Base-by-base conservation (phyloP, 1,139 yeast species). In the Diutina mesorugosa region DNA sequence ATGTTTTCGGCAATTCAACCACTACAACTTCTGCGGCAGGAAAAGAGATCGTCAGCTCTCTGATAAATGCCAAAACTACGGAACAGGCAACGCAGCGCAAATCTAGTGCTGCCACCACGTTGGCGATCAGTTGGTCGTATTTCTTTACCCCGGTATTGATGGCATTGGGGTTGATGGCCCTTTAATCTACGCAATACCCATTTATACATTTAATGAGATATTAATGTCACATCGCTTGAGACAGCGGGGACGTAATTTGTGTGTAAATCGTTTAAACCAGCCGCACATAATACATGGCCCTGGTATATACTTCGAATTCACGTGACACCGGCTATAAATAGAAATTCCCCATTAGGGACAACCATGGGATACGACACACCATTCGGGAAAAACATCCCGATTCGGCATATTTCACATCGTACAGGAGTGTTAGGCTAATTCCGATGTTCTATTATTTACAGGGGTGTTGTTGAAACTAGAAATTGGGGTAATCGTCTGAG, bases 1-100 rank as follows among this genome's bases (percentile, higher is more conserved):
- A 67, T 54, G 62, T 76, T 6, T 76, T 74, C 67, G 53, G 53
- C 5, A 50, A 28, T 47, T 18, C 50, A 9, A 47, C 32, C 10
- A 10, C n/a, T 7, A 14, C 30, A 10, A 18, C 26, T 12, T 26
- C 50, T 1, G 6, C 12, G 14, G 14, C 41, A 10, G 41, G 41
- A 12, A 35, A 35, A 35, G 41, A 35, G 41, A 10, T 35, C n/a
- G 41, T 35, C 14, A 35, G 41, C 14, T 35, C 41, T 5, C 41
- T 35, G 41, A 35, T 35, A 35, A 12, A 35, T 8, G 41, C 41
- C 6, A 35, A 35, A n/a, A 5, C 41, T 12, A 35, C 41, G 41
- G 41, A 12, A 10, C 41, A 35, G 14, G 41, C 41, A 9, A n/a
- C 41, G 10, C 41, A 35, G 41, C 41, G 41, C n/a, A 35, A 35